Evolutionary conservation across 1,139 yeast species (phyloP), one percentile per base, ranked within the genome.

Genomic region (Sugiyamaella sp.): DNA sequence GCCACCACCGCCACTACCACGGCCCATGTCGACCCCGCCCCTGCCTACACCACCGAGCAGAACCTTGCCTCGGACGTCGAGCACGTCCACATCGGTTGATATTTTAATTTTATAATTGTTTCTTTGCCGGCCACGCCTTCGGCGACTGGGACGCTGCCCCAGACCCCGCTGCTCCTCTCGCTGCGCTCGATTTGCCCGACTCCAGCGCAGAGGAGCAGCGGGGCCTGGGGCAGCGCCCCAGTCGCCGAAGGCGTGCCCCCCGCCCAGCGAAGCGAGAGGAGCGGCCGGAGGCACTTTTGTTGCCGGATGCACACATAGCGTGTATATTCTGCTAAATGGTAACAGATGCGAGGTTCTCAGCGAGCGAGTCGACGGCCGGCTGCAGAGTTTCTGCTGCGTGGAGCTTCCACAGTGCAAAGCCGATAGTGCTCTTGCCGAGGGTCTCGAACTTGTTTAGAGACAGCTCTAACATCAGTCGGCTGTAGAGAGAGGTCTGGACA

Each of bases 401-500:
- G 21, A 48, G 25, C n/a, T 22, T 40, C 52, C 46, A 41, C 25
- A 41, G 2, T 2, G 52, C 25, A 24, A n/a, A 21, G 12, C 32
- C 25, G 40, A 48, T 22, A 21, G 5, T 12, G 14, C 39, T 24
- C 12, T 32, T 24, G n/a, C 44, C 19, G 25, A 48, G 22, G 19
- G 21, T 38, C 10, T 19, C 39, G 1, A 39, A 38, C 17, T 38
- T 38, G 14, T 27, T n/a, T 17, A 46, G 35, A n/a, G 17, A 10
- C 16, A 46, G 25, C 14, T 37, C 50, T 3, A 27, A 20, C 50
- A 46, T 21, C 20, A 44, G 38, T 33, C 55, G 38, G 27, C 53
- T 46, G 33, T 50, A 56, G 3, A 57, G 32, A 20, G 49, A 45
- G 8, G 58, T 55, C 38, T 56, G 58, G 35, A 52, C 22, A 17